Base-by-base conservation (phyloP, 2,329 filamentous ascomycete genomes). In the Scortechinia acanthostroma region DNA sequence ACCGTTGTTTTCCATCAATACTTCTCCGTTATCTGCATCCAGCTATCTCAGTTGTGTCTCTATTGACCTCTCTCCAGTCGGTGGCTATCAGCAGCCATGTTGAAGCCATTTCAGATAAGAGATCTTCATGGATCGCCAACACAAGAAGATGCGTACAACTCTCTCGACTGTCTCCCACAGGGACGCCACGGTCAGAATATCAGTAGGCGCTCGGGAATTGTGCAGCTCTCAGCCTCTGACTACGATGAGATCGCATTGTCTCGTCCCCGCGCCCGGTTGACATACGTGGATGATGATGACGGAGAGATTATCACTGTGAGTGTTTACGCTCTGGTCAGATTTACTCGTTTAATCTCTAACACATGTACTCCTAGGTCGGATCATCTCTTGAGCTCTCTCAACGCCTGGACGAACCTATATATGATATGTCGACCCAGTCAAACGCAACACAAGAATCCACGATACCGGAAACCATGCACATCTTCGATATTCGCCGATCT, bases 211-310 rank as follows among this genome's bases (percentile, higher is more conserved):
- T n/a, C 56, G 35, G 61, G 58, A 10, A 51, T 66, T 33, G 60
- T 71, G 23, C 60, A 61, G 43, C 54, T 72, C 46, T 64, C 65
- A 35, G 54, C 58, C 20, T 51, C 55, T 14, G 60, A 69, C 43
- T 72, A 72, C 45, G 65, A 71, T 54, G 53, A 57, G 19, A 59
- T 69, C 42, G 57, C 68, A 25, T 53, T 53, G 16, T 58, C 51
- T 42, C 53, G 67, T 51, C 68, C 69, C 19, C 58, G 62, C 33
- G 66, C 66, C 13, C 59, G 55, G 23, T 50, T 72, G 40, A 65
- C 56, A 17, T 72, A 71, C 48, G 43, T 64, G 45, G 69, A 72
- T 52, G 63, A 68, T 21, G 66, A 71, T 48, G 67, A 70, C 48
- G 64, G 63, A 2, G 66, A 69, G 45, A 54, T 58, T 22, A 66